Conservation (phyloP, 305 asterid species). For the Fraxinus ornus region DNA sequence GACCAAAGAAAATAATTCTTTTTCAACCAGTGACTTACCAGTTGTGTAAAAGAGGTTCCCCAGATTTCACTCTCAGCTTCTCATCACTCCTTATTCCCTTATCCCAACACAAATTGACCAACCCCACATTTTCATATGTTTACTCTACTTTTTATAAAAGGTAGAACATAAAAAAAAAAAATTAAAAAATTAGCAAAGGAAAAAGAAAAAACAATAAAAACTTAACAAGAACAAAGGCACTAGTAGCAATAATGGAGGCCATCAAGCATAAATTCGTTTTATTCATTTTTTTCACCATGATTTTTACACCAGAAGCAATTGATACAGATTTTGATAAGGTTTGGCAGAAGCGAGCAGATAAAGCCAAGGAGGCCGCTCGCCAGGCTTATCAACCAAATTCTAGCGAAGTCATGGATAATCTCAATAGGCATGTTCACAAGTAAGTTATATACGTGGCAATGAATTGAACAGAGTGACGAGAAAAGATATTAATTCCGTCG, state of each 20-base stretch:
- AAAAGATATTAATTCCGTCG: background rate
- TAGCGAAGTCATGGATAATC: slow-evolving; percentile 19
- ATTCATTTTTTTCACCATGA: slow-evolving; percentile 16
- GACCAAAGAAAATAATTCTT: background rate
- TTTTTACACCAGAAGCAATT: slow-evolving; percentile 24
- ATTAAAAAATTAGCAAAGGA: background rate
- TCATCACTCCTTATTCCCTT: slow-evolving; percentile 12
- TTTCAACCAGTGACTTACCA: background rate
- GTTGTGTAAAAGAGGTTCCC: slow-evolving; percentile 5
- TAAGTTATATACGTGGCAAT: slow-evolving; percentile 11
- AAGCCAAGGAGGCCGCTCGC: slow-evolving; percentile 39
- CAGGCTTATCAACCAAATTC: slow-evolving; percentile 50
- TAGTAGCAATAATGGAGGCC: slow-evolving; percentile 25
- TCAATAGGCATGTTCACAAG: slow-evolving; percentile 42
- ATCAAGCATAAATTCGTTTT: slow-evolving; percentile 25
- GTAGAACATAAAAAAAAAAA: background rate
- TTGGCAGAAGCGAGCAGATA: slow-evolving; percentile 42
- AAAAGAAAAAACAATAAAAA: background rate
- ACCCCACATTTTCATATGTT: background rate
- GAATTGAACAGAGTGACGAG: background rate
- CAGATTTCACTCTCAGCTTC: slow-evolving; percentile 30
- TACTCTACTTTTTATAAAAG: background rate
- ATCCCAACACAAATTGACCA: background rate
- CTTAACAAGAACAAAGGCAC: background rate
- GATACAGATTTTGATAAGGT: slow-evolving; percentile 10